These are phyloP conservation scores for Aspergillus thermomutatus DNA, from an alignment of 2,329 filamentous ascomycete species.

Conservation along the genomic window DNA sequence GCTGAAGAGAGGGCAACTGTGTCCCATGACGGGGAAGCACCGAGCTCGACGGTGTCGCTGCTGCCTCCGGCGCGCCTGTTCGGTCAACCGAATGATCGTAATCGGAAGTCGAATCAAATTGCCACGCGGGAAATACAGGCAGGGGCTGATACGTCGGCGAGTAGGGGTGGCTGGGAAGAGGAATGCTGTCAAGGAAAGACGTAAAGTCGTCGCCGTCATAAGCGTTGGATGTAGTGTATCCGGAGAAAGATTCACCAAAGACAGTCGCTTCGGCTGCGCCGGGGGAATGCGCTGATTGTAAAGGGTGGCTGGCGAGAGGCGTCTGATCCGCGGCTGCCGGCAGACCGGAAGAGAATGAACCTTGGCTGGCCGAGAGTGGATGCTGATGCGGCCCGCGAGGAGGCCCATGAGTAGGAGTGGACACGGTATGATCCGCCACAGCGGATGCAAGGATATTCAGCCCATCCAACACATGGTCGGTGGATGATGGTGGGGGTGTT, in stretches of 20 bases:
- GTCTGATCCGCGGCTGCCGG: conserved; percentile 11
- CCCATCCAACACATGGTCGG: conserved; percentile 22
- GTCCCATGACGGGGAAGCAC: conserved; percentile 32
- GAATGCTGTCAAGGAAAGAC: conserved; percentile 33
- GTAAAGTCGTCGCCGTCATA: conserved; percentile 35
- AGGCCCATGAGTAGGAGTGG: conserved; percentile 1
- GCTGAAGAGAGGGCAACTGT: conserved; percentile 32
- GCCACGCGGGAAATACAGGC: conserved; percentile 28
- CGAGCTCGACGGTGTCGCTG: conserved; percentile 25
- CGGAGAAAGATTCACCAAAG: conserved; percentile 21
- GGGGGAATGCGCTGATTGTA: conserved; percentile 6
- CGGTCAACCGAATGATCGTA: conserved; percentile 22
- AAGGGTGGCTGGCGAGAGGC: conserved; percentile 8
- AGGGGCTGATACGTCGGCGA: conserved; percentile 33
- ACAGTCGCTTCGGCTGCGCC: conserved; percentile 14
- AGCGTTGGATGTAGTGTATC: conserved; percentile 18
- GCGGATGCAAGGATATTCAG: conserved; percentile 28
- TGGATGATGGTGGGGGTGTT: conserved; percentile 13
- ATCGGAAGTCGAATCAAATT: conserved; percentile 21
- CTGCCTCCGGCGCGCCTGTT: conserved; percentile 9
- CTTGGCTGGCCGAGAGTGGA: conserved; percentile 10
- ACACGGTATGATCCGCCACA: conserved; percentile 20
- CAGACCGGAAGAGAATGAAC: conserved; percentile 4
- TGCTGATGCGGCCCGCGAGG: background rate
- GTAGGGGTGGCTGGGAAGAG: conserved; percentile 31